phyloP scores from a whole-genome alignment of 129 eudicot species.

The Deinandra increscens region DNA sequence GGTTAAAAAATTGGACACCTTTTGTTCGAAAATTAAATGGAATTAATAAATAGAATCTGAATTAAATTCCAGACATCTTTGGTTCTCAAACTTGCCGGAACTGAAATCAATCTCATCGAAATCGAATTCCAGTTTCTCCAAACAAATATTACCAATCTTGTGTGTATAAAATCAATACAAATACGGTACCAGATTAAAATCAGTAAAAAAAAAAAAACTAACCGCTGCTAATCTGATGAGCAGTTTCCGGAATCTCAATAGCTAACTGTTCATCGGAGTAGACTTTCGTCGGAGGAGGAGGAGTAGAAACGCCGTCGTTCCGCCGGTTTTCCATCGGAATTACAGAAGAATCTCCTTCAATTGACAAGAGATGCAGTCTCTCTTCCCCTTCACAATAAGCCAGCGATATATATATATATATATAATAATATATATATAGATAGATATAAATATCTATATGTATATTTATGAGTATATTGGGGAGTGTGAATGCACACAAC shows the following conservation, averaged over 20 bases:
- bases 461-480: background rate
- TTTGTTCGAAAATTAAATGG: background rate
- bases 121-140: too few relatives aligned
- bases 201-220: conserved; percentile 7
- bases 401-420: conserved; percentile 22
- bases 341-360: conserved; percentile 8
- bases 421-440: too few relatives aligned
- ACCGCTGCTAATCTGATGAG: conserved; percentile 91
- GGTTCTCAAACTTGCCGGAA: background rate
- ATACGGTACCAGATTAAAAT: background rate
- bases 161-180: too few relatives aligned
- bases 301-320: conserved; percentile 25
- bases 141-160: too few relatives aligned
- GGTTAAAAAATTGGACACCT: too few relatives aligned
- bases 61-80: background rate
- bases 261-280: conserved; percentile 29
- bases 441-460: too few relatives aligned
- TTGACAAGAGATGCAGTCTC: conserved; percentile 19
- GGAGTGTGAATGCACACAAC: conserved; percentile 30
- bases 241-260: conserved; percentile 76
- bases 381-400: conserved; percentile 18
- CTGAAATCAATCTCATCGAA: too few relatives aligned
- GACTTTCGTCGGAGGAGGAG: conserved; percentile 21
- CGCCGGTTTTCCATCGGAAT: conserved; percentile 23
- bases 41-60: too few relatives aligned